Percentiles rank a stretch among this genome's conserved stretches.
Conservation (phyloP, 192 early-diverging fungal species). For the Coemansia sp. region DNA sequence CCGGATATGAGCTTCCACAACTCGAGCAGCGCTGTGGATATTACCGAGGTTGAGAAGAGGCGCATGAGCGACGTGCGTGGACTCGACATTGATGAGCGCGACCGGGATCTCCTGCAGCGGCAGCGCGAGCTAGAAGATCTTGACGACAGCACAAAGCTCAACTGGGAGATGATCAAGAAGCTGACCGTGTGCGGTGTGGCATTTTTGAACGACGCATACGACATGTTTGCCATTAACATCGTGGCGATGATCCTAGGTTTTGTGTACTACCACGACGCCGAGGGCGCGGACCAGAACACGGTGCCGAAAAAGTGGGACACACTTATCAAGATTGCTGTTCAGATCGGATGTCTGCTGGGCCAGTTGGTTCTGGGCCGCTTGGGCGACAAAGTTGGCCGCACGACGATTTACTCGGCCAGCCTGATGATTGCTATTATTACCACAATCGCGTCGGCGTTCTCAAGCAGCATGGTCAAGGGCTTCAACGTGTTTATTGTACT, state of each 20-base stretch:
- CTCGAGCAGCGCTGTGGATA: conserved; percentile 29
- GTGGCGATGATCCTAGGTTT: conserved; percentile 83
- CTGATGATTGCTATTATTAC: conserved; percentile 89
- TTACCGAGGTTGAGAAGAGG: conserved; percentile 35
- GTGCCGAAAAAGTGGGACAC: conserved; percentile 74
- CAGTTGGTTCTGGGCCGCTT: conserved; percentile 87
- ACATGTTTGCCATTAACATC: conserved; percentile 91
- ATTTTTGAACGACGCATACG: conserved; percentile 94
- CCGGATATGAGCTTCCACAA: conserved; percentile 35
- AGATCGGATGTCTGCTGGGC: conserved; percentile 88
- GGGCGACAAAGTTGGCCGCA: conserved; percentile 88
- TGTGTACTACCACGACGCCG: conserved; percentile 60
- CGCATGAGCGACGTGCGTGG: conserved; percentile 1
- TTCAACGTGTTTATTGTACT: conserved; percentile 70
- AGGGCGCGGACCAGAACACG: conserved; percentile 47
- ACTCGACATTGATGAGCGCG: conserved; percentile 37
- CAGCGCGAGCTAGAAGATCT: conserved; percentile 49
- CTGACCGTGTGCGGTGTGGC: conserved; percentile 74
- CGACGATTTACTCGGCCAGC: conserved; percentile 84
- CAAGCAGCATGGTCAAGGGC: conserved; percentile 67
- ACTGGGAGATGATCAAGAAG: conserved; percentile 75
- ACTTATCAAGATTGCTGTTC: conserved; percentile 84
- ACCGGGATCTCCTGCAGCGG: conserved; percentile 46
- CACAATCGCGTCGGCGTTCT: conserved; percentile 78
- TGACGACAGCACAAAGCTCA: conserved; percentile 62